These are phyloP conservation scores for Mycena filopes DNA, from an alignment of 768 basidiomycete genomes.

Conservation along the genomic window DNA sequence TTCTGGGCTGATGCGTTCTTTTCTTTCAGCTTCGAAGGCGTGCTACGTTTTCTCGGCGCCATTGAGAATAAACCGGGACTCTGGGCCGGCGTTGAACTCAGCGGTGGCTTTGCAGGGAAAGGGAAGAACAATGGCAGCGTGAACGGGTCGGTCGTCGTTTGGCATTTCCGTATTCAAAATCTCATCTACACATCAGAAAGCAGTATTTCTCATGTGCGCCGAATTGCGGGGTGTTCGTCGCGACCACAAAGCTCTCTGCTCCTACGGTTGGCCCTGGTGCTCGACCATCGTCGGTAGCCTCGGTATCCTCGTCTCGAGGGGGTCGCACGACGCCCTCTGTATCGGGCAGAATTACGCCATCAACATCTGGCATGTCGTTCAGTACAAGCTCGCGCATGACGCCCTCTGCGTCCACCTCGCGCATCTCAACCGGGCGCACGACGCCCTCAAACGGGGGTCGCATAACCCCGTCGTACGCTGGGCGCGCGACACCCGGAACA, in stretches of 20 bases:
- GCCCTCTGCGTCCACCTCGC: conserved; percentile 42
- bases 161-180: conserved; percentile 15
- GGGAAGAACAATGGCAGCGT: conserved; percentile 97
- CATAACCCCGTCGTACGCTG: conserved; percentile 57
- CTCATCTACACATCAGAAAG: conserved; percentile 55
- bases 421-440: conserved; percentile 47
- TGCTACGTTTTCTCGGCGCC: conserved; percentile 80
- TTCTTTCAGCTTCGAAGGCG: conserved; percentile 43
- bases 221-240: conserved; percentile 92
- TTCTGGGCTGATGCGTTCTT: no score
- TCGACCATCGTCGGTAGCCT: conserved; percentile 85
- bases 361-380: conserved; percentile 48
- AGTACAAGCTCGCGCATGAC: conserved; percentile 36
- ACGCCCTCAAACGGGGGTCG: conserved; percentile 59
- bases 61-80: conserved; percentile 90
- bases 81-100: conserved; percentile 95
- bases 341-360: conserved; percentile 64
- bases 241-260: conserved; percentile 80
- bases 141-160: conserved; percentile 71
- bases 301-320: conserved; percentile 79
- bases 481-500: conserved; percentile 50
- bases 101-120: conserved; percentile 85
- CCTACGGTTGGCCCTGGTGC: conserved; percentile 72
- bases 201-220: conserved; percentile 89
- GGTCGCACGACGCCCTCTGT: conserved; percentile 71